A percentile compares a stretch with the other conserved stretches of the same genome.
phyloP scores from a whole-genome alignment of 305 asterid genomes.

The Ajuga reptans region DNA sequence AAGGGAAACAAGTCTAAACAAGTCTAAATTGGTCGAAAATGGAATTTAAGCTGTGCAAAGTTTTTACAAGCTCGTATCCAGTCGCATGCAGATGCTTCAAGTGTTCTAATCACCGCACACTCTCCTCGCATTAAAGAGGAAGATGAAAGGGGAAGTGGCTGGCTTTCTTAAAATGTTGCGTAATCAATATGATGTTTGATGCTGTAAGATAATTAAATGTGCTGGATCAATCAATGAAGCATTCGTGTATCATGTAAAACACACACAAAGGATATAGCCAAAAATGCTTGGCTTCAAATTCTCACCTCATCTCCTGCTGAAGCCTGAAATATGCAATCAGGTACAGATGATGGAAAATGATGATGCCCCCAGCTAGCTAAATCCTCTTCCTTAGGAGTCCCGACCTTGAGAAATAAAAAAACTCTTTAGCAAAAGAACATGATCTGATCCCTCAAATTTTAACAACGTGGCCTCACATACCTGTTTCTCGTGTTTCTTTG shows the following conservation, averaged over 20 bases:
- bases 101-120: background rate
- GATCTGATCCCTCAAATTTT: background rate
- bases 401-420: slow-evolving; percentile 44
- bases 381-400: slow-evolving; percentile 94
- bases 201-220: background rate
- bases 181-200: background rate
- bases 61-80: background rate
- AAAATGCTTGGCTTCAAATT: slow-evolving; percentile 16
- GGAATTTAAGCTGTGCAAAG: background rate
- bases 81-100: background rate
- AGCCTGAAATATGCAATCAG: slow-evolving; percentile 78
- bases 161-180: background rate
- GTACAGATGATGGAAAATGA: slow-evolving; percentile 67
- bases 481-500: slow-evolving; percentile 76
- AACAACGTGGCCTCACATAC: slow-evolving; percentile 29
- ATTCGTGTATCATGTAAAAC: background rate
- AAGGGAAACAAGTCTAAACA: background rate
- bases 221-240: background rate
- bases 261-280: background rate
- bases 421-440: slow-evolving; percentile 18
- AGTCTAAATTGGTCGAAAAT: background rate
- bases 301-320: slow-evolving; percentile 93
- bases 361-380: slow-evolving; percentile 93
- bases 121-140: background rate
- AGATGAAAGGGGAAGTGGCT: background rate